phyloP scores from a whole-genome alignment of 345 rosid species.

The Alliaria petiolata region DNA sequence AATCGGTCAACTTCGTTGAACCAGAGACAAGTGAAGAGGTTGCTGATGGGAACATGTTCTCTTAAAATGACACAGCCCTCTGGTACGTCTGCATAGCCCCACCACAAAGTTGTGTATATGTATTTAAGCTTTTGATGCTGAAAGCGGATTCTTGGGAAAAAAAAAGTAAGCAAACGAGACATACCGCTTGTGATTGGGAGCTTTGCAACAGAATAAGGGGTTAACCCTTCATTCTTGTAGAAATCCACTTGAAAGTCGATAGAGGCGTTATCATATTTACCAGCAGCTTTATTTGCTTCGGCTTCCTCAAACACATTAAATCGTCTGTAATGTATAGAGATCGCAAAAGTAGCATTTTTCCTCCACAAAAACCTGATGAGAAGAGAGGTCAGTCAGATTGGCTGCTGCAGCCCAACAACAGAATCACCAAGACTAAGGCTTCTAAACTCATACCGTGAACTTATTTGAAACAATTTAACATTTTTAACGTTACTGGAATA shows the following conservation, averaged over 20 bases:
- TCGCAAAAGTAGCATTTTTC: slow-evolving; percentile 89
- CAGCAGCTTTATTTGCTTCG: slow-evolving; percentile 99
- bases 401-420: neutral
- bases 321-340: slow-evolving; percentile 89
- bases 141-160: neutral
- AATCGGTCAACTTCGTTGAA: slow-evolving; percentile 96
- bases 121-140: neutral
- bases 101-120: neutral
- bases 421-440: slow-evolving; percentile 6
- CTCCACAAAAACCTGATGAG: slow-evolving; percentile 93
- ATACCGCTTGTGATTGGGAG: slow-evolving; percentile 92
- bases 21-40: slow-evolving; percentile 96
- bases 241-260: slow-evolving; percentile 88
- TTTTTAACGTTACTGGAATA: neutral
- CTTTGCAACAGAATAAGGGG: slow-evolving; percentile 79
- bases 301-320: slow-evolving; percentile 89
- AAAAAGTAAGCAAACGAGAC: neutral
- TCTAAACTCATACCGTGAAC: neutral
- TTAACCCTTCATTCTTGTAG: slow-evolving; percentile 88
- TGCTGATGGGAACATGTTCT: slow-evolving; percentile 92
- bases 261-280: slow-evolving; percentile 84
- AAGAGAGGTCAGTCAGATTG: slow-evolving; percentile 2
- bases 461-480: neutral
- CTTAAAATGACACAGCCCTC: slow-evolving; percentile 97
- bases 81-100: slow-evolving; percentile 79